A percentile compares a stretch with the other conserved stretches of the same genome.
Evolutionary conservation across 1,284 basidiomycete genomes (phyloP).

Genomic region (Apiotrichum brassicae): DNA sequence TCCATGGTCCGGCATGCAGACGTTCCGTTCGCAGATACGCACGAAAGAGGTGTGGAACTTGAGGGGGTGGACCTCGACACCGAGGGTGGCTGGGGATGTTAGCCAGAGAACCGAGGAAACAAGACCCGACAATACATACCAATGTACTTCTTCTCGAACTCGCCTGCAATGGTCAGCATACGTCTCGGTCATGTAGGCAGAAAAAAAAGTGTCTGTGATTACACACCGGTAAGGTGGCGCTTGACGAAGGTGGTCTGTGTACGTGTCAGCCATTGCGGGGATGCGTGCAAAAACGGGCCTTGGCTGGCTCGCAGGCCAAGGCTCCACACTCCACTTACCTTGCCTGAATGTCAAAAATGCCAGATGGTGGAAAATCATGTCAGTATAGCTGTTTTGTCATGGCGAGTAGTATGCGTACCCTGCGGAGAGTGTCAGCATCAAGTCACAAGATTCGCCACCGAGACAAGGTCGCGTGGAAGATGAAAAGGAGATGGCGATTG

Average conservation of each 20-base stretch:
- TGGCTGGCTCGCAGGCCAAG: too few species aligned
- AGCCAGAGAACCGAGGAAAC: background rate
- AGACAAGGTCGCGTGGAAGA: too few species aligned
- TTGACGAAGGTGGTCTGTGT: slow-evolving; percentile 90
- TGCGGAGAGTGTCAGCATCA: background rate
- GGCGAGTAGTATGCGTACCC: slow-evolving; percentile 14
- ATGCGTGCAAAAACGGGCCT: too few species aligned
- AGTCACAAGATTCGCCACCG: background rate
- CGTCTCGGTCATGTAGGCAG: background rate
- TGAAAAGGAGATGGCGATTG: background rate
- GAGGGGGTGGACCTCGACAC: slow-evolving; percentile 98
- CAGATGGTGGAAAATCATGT: slow-evolving; percentile 3
- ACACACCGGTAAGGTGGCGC: slow-evolving; percentile 88
- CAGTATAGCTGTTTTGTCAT: background rate
- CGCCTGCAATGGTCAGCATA: slow-evolving; percentile 47
- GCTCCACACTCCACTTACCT: slow-evolving; percentile 18
- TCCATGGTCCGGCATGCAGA: too few species aligned
- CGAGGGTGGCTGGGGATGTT: slow-evolving; percentile 73
- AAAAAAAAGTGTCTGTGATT: background rate
- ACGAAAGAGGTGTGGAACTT: slow-evolving; percentile 91
- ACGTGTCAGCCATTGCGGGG: slow-evolving; percentile 4
- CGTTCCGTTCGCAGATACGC: too few species aligned
- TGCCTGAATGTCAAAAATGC: slow-evolving; percentile 19
- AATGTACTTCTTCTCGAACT: slow-evolving; percentile 99
- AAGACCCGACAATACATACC: slow-evolving; percentile 57